Evolutionary conservation across 2,329 filamentous ascomycete genomes (phyloP).

Genomic region (Graphilbum fragrans): DNA sequence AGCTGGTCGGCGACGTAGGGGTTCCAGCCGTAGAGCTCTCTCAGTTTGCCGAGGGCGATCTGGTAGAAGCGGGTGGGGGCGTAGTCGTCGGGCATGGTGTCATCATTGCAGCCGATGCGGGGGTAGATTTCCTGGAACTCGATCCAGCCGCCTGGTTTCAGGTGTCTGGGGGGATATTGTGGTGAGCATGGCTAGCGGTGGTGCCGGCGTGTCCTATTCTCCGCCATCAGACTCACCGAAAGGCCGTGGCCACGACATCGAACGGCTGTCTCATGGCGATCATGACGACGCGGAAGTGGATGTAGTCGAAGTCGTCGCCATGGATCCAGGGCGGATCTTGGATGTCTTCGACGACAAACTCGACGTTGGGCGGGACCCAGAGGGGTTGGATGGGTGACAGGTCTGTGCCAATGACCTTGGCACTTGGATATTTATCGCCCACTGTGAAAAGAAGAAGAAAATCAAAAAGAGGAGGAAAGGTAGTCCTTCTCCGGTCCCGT

Average conservation of each 20-base stretch:
- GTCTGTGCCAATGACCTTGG: constrained; percentile 31
- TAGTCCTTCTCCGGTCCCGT: too few species aligned
- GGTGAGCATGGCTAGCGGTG: not conserved
- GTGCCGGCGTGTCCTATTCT: not conserved
- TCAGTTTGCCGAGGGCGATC: constrained; percentile 11
- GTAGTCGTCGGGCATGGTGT: constrained; percentile 27
- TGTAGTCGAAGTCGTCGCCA: constrained; percentile 44
- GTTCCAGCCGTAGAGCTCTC: constrained; percentile 24
- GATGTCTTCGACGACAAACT: constrained; percentile 36
- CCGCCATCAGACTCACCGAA: constrained; percentile 33
- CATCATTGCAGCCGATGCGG: constrained; percentile 28
- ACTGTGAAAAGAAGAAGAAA: too few species aligned
- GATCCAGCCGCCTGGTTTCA: constrained; percentile 36
- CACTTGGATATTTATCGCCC: constrained; percentile 30
- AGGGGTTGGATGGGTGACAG: constrained; percentile 29
- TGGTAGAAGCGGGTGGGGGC: constrained; percentile 20
- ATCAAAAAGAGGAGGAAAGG: too few species aligned
- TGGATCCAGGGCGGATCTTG: constrained; percentile 42
- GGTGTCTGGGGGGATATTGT: constrained; percentile 21
- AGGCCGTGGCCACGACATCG: constrained; percentile 26
- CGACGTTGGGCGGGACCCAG: constrained; percentile 43
- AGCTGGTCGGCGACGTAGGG: constrained; percentile 18
- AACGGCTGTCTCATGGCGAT: constrained; percentile 40
- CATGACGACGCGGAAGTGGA: constrained; percentile 46
- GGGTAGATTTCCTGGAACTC: constrained; percentile 34